Base-by-base conservation (phyloP, 352 stramenopile species). In the Blastocystis sp. region DNA sequence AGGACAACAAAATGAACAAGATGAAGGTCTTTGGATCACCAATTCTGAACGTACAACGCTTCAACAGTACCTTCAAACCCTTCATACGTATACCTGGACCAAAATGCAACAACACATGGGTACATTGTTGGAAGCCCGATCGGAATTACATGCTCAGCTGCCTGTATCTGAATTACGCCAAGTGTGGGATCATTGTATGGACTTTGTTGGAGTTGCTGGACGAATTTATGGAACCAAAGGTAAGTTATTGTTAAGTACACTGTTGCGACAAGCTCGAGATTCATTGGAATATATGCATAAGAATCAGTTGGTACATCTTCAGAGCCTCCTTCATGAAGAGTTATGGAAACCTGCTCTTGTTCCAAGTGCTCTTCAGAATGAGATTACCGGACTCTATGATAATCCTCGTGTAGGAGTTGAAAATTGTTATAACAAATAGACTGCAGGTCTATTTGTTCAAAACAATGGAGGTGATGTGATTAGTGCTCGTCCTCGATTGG, bases 141-240 rank as follows among this genome's bases (percentile, higher is more conserved):
- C 12, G 6, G 66, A 78, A 16, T 6, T 78, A 12, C 66, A 78
- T 32, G 27, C 66, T 24, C 66, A 78, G 39, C 46, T 78, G 39
- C 66, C 32, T 14, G 49, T 78, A 21, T 29, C 42, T 12, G 66
- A 78, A 7, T 27, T 78, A 24, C 32, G 42, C 19, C 66, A 78
- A 32, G 66, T 78, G 66, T 78, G 66, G 66, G 66, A 78, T 56
- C 66, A 78, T 35, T 78, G 66, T 32, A 78, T 78, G 66, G 66
- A 78, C 66, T 78, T 78, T 32, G 66, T 78, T 21, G 39, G 37
- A 11, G 66, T 78, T 21, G 66, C 66, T 16, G 66, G 66, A 19
- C 35, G 42, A 7, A 56, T 78, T 11, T 78, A 78, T 32, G 42
- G 42, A 1, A 78, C 66, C 42, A 78, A 78, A 32, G 66, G 66